A percentile compares a stretch with the other conserved stretches of the same genome.
Evolutionary conservation across 345 rosid genomes (phyloP).

Genomic region (Laguncularia racemosa): DNA sequence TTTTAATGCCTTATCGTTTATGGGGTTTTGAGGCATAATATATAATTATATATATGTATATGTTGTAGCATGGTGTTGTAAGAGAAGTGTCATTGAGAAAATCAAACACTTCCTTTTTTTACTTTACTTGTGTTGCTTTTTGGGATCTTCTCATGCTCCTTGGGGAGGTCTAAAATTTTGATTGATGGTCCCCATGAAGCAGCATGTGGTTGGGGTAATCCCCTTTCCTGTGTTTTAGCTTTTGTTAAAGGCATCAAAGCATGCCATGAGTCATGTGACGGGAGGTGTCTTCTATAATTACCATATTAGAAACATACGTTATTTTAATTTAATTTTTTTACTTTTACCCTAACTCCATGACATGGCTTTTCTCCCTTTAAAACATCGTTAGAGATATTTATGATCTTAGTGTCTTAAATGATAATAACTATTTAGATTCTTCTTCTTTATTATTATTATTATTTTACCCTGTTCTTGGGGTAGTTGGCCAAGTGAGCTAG

Average conservation of each 20-base stretch:
- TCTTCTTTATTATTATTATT: too few species aligned
- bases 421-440: too few species aligned
- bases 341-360: not conserved
- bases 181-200: conserved; percentile 37
- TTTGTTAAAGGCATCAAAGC: conserved; percentile 50
- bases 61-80: conserved; percentile 13
- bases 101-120: conserved; percentile 2
- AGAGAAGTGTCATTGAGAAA: conserved; percentile 10
- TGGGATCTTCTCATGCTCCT: conserved; percentile 46
- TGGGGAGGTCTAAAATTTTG: conserved; percentile 7
- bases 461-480: too few species aligned
- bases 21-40: conserved; percentile 24
- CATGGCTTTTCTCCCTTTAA: too few species aligned
- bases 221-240: conserved; percentile 11
- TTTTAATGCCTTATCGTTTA: conserved; percentile 20
- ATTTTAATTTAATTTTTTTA: not conserved
- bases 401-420: too few species aligned
- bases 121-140: conserved; percentile 16
- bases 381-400: too few species aligned
- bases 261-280: conserved; percentile 47
- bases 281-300: conserved; percentile 20
- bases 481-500: too few species aligned
- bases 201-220: conserved; percentile 39
- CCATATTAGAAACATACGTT: not conserved
- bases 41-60: not conserved